Conservation (phyloP, 2,329 filamentous ascomycete genomes). For the Parascedosporium putredinis region DNA sequence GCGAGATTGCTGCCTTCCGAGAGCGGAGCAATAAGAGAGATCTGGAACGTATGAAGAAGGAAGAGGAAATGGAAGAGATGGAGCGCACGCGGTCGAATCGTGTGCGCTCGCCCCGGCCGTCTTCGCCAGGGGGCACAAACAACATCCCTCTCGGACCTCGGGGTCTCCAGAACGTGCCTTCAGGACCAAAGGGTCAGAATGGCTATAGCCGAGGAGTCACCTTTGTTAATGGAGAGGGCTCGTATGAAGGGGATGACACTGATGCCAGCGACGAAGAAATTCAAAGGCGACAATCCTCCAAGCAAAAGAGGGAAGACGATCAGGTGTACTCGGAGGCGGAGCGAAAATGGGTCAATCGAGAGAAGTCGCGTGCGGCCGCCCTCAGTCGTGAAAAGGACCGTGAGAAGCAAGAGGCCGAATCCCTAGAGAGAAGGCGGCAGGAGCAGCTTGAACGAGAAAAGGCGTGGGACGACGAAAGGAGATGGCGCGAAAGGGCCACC, state of each 20-base stretch:
- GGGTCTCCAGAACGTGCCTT: conserved; percentile 53
- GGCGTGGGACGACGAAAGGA: conserved; percentile 93
- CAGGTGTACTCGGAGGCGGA: conserved; percentile 78
- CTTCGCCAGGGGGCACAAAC: conserved; percentile 34
- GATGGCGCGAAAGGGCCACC: conserved; percentile 56
- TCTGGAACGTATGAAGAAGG: conserved; percentile 72
- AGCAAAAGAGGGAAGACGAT: conserved; percentile 65
- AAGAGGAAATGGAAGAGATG: conserved; percentile 85
- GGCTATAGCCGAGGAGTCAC: conserved; percentile 32
- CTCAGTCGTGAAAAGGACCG: conserved; percentile 75
- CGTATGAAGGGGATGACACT: conserved; percentile 68
- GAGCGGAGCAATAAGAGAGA: conserved; percentile 85
- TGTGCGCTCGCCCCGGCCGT: conserved; percentile 21
- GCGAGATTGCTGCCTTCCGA: conserved; percentile 88
- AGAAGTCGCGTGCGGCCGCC: conserved; percentile 72
- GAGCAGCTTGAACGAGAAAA: conserved; percentile 53
- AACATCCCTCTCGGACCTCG: conserved; percentile 68
- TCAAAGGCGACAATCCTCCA: conserved; percentile 58
- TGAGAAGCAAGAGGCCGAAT: conserved; percentile 63
- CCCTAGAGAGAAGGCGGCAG: conserved; percentile 54
- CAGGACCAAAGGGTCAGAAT: conserved; percentile 47
- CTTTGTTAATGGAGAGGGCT: conserved; percentile 54
- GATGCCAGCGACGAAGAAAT: conserved; percentile 82
- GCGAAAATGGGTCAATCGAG: conserved; percentile 81
- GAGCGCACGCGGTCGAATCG: conserved; percentile 66